Evolutionary conservation across 2,329 filamentous ascomycete species (phyloP), one percentile per base, ranked within the genome.

Genomic region (Cucurbitaria berberidis): DNA sequence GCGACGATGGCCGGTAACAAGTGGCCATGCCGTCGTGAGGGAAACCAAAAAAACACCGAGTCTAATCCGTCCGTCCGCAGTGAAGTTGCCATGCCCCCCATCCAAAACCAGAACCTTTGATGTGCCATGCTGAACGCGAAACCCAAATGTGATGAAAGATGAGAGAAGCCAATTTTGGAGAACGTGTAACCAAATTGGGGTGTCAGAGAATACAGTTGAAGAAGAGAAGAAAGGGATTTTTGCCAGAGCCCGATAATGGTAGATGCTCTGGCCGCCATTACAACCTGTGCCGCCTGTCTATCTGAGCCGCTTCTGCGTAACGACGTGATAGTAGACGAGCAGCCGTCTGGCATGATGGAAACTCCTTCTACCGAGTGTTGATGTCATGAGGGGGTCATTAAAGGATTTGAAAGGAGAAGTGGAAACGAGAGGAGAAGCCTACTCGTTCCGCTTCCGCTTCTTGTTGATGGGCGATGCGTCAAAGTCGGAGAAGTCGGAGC

Each of bases 381-480:
- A 62, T 64, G 64, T 75, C 72, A 68, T 75, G 62, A 68, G 62
- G 56, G n/a, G 61, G 60, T 74, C 72, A 60, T 75, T 60, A 68
- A 29, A 47, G 55, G 69, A 66, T 52, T 53, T 57, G 55, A 64
- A 64, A 63, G 34, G 57, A 57, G 52, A 67, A 66, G 53, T 63
- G 42, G 40, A 32, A 40, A 43, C 51, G 39, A 32, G 30, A 44
- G 51, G 18, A 19, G 24, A 48, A 29, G 27, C 55, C 59, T 84
- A 84, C 64, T 81, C 79, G 57, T 83, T 90, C 77, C 87, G 84
- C 88, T 93, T 95, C 53, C 63, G 61, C 83, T 90, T 90, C 80
- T 86, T 85, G 67, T 79, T 78, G 71, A 70, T 44, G 61, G 72
- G 45, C 61, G 68, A 59, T 24, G 73, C 69, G 48, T 79, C 78